These are phyloP conservation scores for Heliosperma pusillum DNA, from an alignment of 148 eudicot genomes.

Conservation along the genomic window DNA sequence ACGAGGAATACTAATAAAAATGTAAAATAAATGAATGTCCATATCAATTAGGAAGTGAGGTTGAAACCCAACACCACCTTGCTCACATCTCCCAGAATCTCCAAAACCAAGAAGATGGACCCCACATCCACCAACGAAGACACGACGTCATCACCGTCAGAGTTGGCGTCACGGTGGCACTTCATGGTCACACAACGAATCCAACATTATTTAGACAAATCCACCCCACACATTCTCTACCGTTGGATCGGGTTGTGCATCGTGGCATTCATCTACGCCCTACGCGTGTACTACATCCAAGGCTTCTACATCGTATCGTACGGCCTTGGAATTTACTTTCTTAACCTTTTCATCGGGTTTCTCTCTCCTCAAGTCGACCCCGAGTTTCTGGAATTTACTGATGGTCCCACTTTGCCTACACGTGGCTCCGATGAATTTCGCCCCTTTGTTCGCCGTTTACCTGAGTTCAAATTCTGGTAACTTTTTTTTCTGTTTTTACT, in stretches of 20 bases:
- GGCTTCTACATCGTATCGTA: conserved; percentile 48
- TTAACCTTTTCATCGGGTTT: conserved; percentile 49
- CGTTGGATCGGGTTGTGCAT: conserved; percentile 44
- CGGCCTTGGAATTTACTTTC: conserved; percentile 51
- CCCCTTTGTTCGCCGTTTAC: conserved; percentile 51
- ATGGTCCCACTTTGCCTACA: conserved; percentile 39
- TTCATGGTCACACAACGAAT: conserved; percentile 30
- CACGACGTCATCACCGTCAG: conserved; percentile 28
- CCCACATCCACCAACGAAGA: conserved; percentile 6
- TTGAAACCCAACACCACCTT: too few relatives aligned
- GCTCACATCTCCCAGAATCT: too few relatives aligned
- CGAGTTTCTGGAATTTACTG: conserved; percentile 38
- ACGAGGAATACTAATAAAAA: too few relatives aligned
- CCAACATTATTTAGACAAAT: conserved; percentile 48
- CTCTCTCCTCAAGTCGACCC: conserved; percentile 56
- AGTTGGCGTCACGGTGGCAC: conserved; percentile 30
- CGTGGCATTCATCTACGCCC: conserved; percentile 30
- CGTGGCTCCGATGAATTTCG: conserved; percentile 52
- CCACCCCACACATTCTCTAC: conserved; percentile 36
- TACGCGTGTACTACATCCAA: conserved; percentile 40
- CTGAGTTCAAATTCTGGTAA: conserved; percentile 60
- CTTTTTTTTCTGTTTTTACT: neutral
- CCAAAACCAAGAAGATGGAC: neutral
- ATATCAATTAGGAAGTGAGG: too few relatives aligned
- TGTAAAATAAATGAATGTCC: too few relatives aligned